Percentiles rank a stretch among this genome's conserved stretches.
These are phyloP conservation scores for Amaranthus palmeri DNA, from an alignment of 148 eudicot genomes.

Conservation along the genomic window DNA sequence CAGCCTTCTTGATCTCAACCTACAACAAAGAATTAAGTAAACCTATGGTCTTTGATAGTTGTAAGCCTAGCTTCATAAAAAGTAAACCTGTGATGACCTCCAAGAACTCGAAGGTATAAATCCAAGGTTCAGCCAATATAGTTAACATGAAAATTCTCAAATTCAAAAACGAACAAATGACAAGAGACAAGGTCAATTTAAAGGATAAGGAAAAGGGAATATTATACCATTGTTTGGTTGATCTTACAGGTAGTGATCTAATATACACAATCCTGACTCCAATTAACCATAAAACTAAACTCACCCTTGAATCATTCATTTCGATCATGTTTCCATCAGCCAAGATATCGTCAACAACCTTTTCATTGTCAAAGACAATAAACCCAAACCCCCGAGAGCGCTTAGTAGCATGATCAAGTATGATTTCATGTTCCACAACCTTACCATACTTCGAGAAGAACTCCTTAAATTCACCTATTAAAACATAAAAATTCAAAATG, in stretches of 20 bases:
- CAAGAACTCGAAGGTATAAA: neutral
- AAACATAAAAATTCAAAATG: neutral
- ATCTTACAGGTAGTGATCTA: neutral
- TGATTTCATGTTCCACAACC: constrained; percentile 72
- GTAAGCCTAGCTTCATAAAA: constrained; percentile 1
- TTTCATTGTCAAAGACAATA: constrained; percentile 60
- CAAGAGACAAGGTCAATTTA: neutral
- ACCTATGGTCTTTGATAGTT: constrained; percentile 28
- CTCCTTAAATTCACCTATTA: constrained; percentile 55
- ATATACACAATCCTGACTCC: constrained; percentile 1
- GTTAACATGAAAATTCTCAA: neutral
- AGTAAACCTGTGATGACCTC: constrained; percentile 18
- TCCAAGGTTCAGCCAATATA: constrained; percentile 13
- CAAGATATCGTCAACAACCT: constrained; percentile 48
- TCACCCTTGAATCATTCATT: constrained; percentile 60
- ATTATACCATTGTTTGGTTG: constrained; percentile 6
- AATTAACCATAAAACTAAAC: constrained; percentile 22
- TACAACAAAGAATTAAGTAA: constrained; percentile 41
- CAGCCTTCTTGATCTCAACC: constrained; percentile 93
- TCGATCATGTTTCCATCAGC: constrained; percentile 66
- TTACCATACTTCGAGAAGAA: constrained; percentile 71
- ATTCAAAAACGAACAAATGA: neutral
- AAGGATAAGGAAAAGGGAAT: neutral
- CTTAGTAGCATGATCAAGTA: constrained; percentile 60
- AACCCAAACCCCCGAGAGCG: constrained; percentile 83